Evolutionary conservation across 2,329 filamentous ascomycete genomes (phyloP), one percentile per base, ranked within the genome.

Genomic region (Colletotrichum lindemuthianum): DNA sequence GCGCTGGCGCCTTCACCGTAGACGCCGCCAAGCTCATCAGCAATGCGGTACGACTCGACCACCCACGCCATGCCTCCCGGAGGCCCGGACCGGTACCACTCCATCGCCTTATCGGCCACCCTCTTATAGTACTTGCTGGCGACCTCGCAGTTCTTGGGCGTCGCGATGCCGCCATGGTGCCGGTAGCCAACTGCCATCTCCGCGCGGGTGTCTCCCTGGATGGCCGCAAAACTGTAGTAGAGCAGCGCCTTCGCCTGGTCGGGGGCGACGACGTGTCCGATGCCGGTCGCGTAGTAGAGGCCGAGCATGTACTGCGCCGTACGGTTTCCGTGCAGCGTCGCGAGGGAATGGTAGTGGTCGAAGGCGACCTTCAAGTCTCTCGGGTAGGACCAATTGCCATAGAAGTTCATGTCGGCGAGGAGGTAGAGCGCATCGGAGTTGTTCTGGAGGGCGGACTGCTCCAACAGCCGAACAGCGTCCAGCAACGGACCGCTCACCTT

Each of bases 301-400:
- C 92, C 96, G 50, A 98, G 76, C 95, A 99, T 97, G 77, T 97
- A 91, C 76, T 98, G 93, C 2, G 96, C 96, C 11, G 95, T 97
- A 69, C 88, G 90, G 77, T 99, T 98, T 48, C 95, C 96, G 69
- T 91, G 86, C 64, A 90, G 76, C 15, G 85, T 84, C 3, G 95
- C 92, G 58, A 99, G 84, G 66, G 89, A 84, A 67, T 91, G 83
- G 77, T 98, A 99, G 79, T 92, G 86, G 69, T 86, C 83, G 74
- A 97, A 97, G 0, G 96, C 92, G 51, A 87, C 84, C 37, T 86
- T 82, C 70, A 97, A 93, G 74, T 97, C 89, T 68, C 90, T 86
- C 2, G 95, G 94, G 72, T 97, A 86, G 24, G 92, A 91, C 77
- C 90, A 97, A 77, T 98, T 97, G 74, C 96, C 96, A 72, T 96